phyloP scores from a whole-genome alignment of 768 basidiomycete species.

The Hericium coralloides region DNA sequence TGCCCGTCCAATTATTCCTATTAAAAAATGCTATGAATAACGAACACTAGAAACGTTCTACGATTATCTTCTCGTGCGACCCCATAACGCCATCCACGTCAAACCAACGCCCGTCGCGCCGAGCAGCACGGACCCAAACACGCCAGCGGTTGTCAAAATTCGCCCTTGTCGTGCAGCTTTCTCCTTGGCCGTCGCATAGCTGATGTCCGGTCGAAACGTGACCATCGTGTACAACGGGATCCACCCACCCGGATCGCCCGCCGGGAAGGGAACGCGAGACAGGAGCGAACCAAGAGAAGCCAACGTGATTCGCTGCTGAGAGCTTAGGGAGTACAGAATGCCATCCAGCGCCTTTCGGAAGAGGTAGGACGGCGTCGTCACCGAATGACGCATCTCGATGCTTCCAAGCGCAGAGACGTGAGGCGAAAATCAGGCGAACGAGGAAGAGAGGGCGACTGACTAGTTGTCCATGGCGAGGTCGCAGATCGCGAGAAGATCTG shows the following conservation, averaged over 20 bases:
- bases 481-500: conserved; percentile 85
- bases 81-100: conserved; percentile 13
- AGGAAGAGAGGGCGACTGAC: conserved; percentile 42
- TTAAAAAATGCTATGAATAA: conserved; percentile 1
- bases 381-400: conserved; percentile 90
- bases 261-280: conserved; percentile 18
- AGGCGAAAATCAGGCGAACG: conserved; percentile 2
- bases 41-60: conserved; percentile 11
- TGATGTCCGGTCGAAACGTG: conserved; percentile 93
- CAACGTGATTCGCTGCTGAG: conserved; percentile 37
- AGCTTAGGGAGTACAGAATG: conserved; percentile 55
- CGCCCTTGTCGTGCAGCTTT: conserved; percentile 63
- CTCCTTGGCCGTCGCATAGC: conserved; percentile 72
- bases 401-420: conserved; percentile 32
- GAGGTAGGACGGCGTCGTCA: conserved; percentile 72
- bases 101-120: conserved; percentile 6
- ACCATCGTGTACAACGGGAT: conserved; percentile 95
- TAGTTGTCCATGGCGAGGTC: conserved; percentile 96
- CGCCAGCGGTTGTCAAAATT: conserved; percentile 44
- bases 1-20: background rate
- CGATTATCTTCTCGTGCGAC: conserved; percentile 9
- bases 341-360: conserved; percentile 77
- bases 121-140: conserved; percentile 9
- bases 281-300: conserved; percentile 33
- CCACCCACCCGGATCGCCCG: conserved; percentile 65